Evolutionary conservation across 208 protist genomes (phyloP).

Genomic region (Leishmania turanica): DNA sequence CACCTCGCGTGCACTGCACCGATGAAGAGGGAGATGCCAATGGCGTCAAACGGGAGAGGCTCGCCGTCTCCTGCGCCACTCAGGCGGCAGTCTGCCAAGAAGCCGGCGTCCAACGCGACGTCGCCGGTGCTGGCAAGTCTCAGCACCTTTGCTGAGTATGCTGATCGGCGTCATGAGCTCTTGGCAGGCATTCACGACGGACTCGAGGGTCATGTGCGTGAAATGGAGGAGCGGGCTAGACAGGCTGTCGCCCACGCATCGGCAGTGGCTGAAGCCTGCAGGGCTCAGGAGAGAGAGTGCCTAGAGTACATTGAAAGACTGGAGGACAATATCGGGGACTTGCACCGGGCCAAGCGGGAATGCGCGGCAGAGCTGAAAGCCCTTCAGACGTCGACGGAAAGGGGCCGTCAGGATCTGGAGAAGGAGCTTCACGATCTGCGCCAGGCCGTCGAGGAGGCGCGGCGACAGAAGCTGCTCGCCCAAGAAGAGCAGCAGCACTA

Average conservation of each 20-base stretch:
- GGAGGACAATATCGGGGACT: neutral
- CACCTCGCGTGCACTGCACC: neutral
- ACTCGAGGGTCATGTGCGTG: slow-evolving; percentile 11
- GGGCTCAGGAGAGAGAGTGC: slow-evolving; percentile 14
- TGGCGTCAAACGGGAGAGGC: neutral
- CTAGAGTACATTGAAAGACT: slow-evolving; percentile 4
- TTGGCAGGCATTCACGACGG: slow-evolving; percentile 1
- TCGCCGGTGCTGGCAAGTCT: neutral
- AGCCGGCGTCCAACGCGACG: neutral
- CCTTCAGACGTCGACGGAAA: neutral
- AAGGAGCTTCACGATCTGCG: slow-evolving; percentile 10
- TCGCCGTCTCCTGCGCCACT: neutral
- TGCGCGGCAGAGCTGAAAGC: slow-evolving; percentile 3
- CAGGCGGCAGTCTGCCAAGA: neutral
- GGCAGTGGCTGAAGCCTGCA: slow-evolving; percentile 4
- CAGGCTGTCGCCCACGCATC: slow-evolving; percentile 13
- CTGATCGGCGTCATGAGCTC: slow-evolving; percentile 5
- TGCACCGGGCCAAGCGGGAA: slow-evolving; percentile 5
- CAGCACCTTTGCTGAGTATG: slow-evolving; percentile 19
- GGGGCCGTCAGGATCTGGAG: slow-evolving; percentile 5
- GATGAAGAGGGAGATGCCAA: neutral
- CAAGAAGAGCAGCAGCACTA: neutral
- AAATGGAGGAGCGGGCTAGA: slow-evolving; percentile 16
- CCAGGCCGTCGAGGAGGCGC: neutral
- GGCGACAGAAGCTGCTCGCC: neutral